Conservation (phyloP, 306 rosid species). For the Ceratonia siliqua region DNA sequence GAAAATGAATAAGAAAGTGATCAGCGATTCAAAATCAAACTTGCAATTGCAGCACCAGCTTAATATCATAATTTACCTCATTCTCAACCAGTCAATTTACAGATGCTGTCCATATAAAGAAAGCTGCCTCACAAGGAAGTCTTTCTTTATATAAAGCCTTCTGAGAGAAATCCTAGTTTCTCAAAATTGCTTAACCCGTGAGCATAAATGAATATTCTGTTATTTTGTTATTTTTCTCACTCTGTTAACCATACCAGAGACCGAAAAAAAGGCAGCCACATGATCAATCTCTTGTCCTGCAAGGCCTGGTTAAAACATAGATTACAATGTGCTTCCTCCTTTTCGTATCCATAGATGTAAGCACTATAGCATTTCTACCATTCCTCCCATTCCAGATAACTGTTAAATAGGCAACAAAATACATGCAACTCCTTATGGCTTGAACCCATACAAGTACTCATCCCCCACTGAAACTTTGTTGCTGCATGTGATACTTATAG, state of each 20-base stretch:
- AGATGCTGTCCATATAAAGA: not conserved
- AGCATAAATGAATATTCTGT: conserved; percentile 5
- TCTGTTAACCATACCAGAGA: not conserved
- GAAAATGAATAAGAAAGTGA: not conserved
- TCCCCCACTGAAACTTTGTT: too few species aligned
- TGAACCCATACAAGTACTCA: too few species aligned
- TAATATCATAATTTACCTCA: not conserved
- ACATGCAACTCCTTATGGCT: not conserved
- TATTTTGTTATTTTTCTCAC: not conserved
- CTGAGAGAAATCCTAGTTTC: not conserved
- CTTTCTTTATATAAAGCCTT: not conserved
- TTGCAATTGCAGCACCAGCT: not conserved
- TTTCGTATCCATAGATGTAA: not conserved
- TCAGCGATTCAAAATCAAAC: not conserved
- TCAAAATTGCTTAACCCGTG: not conserved
- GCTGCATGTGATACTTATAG: not conserved
- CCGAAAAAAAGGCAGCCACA: not conserved
- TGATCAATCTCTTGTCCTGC: not conserved
- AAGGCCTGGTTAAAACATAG: not conserved
- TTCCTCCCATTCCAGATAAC: not conserved
- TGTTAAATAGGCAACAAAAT: not conserved
- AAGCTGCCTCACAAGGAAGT: not conserved
- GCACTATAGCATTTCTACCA: not conserved
- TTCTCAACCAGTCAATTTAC: not conserved
- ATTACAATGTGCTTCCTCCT: not conserved